Conservation (phyloP, 2,329 filamentous ascomycete species). For the Claviceps cyperi region DNA sequence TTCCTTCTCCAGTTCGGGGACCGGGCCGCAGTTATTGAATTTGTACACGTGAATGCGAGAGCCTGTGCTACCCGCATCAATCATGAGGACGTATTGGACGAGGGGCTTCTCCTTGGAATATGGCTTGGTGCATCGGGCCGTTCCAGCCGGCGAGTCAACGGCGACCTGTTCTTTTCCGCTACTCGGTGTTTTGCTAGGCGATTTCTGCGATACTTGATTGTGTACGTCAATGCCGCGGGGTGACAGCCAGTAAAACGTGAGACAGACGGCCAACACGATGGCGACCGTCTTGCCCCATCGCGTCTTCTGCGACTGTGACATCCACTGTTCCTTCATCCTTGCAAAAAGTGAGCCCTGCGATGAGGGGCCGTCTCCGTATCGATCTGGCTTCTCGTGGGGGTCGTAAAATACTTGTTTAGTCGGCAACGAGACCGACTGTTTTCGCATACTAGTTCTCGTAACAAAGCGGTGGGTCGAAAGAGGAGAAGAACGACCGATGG, state of each 20-base stretch:
- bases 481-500: constrained; percentile 5
- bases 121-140: constrained; percentile 67
- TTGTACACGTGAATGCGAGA: constrained; percentile 97
- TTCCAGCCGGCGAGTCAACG: constrained; percentile 47
- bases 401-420: constrained; percentile 45
- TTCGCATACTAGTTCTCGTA: constrained; percentile 37
- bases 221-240: constrained; percentile 42
- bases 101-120: constrained; percentile 81
- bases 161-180: constrained; percentile 33
- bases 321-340: constrained; percentile 42
- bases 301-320: constrained; percentile 49
- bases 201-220: constrained; percentile 18
- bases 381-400: constrained; percentile 49
- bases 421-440: constrained; percentile 49
- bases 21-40: constrained; percentile 95
- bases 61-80: constrained; percentile 94
- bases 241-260: constrained; percentile 50
- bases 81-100: constrained; percentile 96
- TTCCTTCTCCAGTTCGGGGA: constrained; percentile 88
- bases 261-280: constrained; percentile 43
- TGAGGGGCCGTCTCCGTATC: constrained; percentile 38
- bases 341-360: constrained; percentile 32
- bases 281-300: constrained; percentile 52
- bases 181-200: constrained; percentile 4
- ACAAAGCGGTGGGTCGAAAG: neutral